Base-by-base conservation (phyloP, 257 asterid species). In the Nicotiana attenuata region DNA sequence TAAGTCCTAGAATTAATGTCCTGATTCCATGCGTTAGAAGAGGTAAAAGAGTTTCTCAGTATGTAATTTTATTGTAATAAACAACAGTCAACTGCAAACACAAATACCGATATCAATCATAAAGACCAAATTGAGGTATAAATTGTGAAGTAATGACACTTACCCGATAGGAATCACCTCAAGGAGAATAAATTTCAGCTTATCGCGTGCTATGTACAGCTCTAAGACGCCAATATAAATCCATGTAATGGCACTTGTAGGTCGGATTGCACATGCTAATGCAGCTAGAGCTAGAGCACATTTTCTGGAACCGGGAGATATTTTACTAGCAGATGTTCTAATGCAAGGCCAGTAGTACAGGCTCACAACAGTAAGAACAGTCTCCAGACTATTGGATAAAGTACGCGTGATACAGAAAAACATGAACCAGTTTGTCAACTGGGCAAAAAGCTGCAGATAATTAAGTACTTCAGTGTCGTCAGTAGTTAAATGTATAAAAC, bases 241-340 rank as follows among this genome's bases (percentile, higher is more conserved):
- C 99, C 99, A 96, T 35, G 92, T 91, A 84, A 96, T 88, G 65
- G 97, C 99, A 86, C 98, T 94, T 84, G 99, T 96, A 9, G 99
- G 98, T 67, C 98, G 93, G 85, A 94, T 77, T 26, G 98, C 98
- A 84, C 99, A 96, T 35, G 99, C 94, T 41, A 93, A 75, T 60
- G 97, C 97, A 6, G 99, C 98, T 84, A 85, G 28, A 41, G 84
- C 90, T 90, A 96, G 87, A 41, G 92, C 99, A 83, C 81, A 88
- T 84, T 81, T 92, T 89, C 99, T 93, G 31, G 92, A 91, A 76
- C 86, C 81, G 73, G 82, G 79, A 7, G 88, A 61, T 80, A 84
- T 81, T 82, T 84, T 82, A 35, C 77, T 47, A 28, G 89, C 75
- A 33, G 91, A 85, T 8, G 38, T 77, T 89, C 95, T 89, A 90